Base-by-base conservation (phyloP, 371 early-diverging fungal genomes). In the Batkoa obscura region DNA sequence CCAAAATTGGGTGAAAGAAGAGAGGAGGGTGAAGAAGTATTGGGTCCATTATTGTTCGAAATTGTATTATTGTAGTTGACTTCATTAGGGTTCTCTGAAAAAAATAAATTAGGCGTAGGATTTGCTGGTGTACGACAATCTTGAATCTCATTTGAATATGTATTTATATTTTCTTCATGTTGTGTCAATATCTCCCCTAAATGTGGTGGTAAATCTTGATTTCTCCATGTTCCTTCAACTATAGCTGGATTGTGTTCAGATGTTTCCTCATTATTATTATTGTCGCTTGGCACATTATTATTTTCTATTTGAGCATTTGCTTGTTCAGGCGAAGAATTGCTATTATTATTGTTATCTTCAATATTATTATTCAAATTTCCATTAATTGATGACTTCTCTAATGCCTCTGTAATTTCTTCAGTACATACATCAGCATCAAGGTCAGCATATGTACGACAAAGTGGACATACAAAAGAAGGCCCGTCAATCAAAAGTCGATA, bases 371-470 rank as follows among this genome's bases (percentile, higher is more conserved):
- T 23, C 23, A 23, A 23, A 23, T 23, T 23, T 23, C 23, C 23
- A 6, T 15, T 23, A n/a, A 47, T 47, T 4, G 10, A 6, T 32
- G 31, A 6, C 4, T 15, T 23, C 8, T 47, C 48, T 10, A 47
- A 6, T 13, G 30, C 56, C 36, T 33, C 56, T 32, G 32, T 32
- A 2, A 42, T 43, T 15, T 56, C 59, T 31, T 63, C 56, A 45
- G 50, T 53, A 32, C 58, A 45, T 17, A 58, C 50, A 45, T 63
- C 78, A 17, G 86, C 92, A 46, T 86, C 85, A 35, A 94, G 70
- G 68, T 94, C 89, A 1, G 94, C 91, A 56, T 86, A 92, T 32
- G 89, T 86, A 45, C 95, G 81, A 63, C 94, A 94, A 42, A 93
- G 75, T 35, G 94, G 93, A 65, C 94, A 94, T 59, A 80, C 82